Evolutionary conservation across 2,329 filamentous ascomycete species (phyloP).

Genomic region (Metarhizium sp.): DNA sequence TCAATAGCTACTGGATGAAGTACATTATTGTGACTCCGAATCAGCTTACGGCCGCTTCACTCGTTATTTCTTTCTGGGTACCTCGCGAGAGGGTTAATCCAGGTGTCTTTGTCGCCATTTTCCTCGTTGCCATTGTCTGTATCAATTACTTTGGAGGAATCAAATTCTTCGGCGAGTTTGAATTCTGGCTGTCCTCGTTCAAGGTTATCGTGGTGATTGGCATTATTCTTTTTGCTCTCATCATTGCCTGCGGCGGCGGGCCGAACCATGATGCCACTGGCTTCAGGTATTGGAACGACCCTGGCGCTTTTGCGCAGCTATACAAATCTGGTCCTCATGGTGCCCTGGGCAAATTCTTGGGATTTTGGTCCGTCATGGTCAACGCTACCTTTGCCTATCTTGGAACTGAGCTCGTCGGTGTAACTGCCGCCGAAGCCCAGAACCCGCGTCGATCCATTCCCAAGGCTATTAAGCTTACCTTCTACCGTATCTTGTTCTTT

Average conservation of each 20-base stretch:
- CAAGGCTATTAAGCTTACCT: constrained; percentile 69
- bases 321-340: constrained; percentile 13
- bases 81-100: constrained; percentile 57
- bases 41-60: constrained; percentile 68
- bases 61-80: constrained; percentile 75
- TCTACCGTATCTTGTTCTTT: constrained; percentile 75
- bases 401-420: constrained; percentile 67
- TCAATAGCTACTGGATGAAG: constrained; percentile 53
- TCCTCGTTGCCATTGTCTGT: constrained; percentile 50
- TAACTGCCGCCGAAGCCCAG: constrained; percentile 70
- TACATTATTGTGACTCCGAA: constrained; percentile 84
- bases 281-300: constrained; percentile 57
- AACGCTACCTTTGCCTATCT: constrained; percentile 73
- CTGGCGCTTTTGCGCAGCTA: constrained; percentile 35
- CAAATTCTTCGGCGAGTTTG: constrained; percentile 56
- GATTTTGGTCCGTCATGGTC: constrained; percentile 63
- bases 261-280: constrained; percentile 52
- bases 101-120: constrained; percentile 69
- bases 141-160: constrained; percentile 59
- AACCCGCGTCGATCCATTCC: constrained; percentile 71
- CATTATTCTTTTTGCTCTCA: constrained; percentile 54
- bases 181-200: constrained; percentile 55
- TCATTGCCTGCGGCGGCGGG: constrained; percentile 57
- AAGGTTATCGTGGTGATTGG: constrained; percentile 60
- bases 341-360: constrained; percentile 42